Conservation (phyloP, 78 protist genomes). For the Chrysochromulina tobinii region DNA sequence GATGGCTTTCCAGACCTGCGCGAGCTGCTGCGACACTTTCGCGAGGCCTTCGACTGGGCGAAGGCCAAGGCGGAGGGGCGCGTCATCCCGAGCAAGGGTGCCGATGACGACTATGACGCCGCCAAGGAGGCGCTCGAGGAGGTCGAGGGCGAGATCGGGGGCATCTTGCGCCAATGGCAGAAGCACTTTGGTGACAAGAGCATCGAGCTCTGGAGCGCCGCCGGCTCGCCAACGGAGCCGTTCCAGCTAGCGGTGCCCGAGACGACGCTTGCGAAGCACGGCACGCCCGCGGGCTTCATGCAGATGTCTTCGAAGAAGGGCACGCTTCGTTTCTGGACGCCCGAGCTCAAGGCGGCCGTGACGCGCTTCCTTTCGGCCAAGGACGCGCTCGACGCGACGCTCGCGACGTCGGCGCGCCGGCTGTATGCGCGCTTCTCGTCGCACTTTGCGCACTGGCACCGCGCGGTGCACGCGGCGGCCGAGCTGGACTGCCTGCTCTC, state of each 20-base stretch:
- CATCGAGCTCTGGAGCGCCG: background rate
- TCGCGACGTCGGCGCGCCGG: background rate
- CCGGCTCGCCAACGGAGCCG: background rate
- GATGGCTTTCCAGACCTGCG: background rate
- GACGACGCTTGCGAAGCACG: background rate
- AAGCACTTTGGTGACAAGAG: background rate
- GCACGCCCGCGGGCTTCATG: background rate
- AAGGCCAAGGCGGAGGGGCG: background rate
- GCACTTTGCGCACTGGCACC: background rate
- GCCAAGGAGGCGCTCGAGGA: background rate
- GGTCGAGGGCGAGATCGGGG: too few relatives aligned
- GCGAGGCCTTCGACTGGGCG: background rate
- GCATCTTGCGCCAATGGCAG: background rate
- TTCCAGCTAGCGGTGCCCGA: conserved; percentile 14
- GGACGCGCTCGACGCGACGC: background rate
- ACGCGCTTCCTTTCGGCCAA: background rate
- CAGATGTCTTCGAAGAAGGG: background rate
- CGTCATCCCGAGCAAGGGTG: background rate
- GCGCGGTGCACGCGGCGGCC: conserved; percentile 18
- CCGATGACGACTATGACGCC: background rate
- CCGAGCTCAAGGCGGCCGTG: background rate
- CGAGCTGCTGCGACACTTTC: background rate
- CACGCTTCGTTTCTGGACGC: conserved; percentile 1
- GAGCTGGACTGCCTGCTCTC: conserved; percentile 49
- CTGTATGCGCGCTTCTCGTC: conserved; percentile 7